A percentile compares a stretch with the other conserved stretches of the same genome.
phyloP scores from a whole-genome alignment of 208 protist genomes.

The Trypanosoma rangeli region DNA sequence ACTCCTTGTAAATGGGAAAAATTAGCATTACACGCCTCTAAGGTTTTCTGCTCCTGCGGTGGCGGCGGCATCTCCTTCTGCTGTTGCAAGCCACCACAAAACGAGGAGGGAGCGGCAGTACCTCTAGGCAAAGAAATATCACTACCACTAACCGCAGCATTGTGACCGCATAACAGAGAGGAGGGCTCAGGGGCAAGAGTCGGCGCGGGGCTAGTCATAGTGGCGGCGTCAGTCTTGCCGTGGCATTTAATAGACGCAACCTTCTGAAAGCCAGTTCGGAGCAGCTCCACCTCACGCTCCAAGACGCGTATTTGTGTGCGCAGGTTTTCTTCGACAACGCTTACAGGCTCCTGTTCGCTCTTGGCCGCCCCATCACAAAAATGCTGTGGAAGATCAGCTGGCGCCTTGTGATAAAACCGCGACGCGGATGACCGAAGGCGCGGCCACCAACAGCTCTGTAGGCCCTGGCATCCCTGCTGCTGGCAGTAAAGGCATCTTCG shows the following conservation, averaged over 20 bases:
- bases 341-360: neutral
- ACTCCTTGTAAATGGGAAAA: neutral
- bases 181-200: neutral
- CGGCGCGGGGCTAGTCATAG: neutral
- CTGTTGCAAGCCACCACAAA: neutral
- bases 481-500: conserved; percentile 27
- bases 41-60: neutral
- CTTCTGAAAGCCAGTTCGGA: conserved; percentile 26
- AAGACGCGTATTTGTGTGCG: conserved; percentile 56
- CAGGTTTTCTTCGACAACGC: conserved; percentile 35
- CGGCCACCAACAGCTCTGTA: conserved; percentile 18
- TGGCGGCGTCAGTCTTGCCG: conserved; percentile 10
- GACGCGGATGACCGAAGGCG: neutral
- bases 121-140: neutral
- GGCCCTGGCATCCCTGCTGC: conserved; percentile 16
- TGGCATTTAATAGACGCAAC: neutral
- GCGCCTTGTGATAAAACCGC: neutral
- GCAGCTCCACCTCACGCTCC: conserved; percentile 54
- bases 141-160: neutral
- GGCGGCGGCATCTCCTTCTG: neutral
- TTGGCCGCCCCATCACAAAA: neutral
- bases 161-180: neutral
- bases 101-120: conserved; percentile 3
- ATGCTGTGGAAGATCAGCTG: neutral
- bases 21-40: neutral